A percentile compares a stretch with the other conserved stretches of the same genome.
These are phyloP conservation scores for Lagenidium sp. DNA, from an alignment of 352 stramenopile species.

Conservation along the genomic window DNA sequence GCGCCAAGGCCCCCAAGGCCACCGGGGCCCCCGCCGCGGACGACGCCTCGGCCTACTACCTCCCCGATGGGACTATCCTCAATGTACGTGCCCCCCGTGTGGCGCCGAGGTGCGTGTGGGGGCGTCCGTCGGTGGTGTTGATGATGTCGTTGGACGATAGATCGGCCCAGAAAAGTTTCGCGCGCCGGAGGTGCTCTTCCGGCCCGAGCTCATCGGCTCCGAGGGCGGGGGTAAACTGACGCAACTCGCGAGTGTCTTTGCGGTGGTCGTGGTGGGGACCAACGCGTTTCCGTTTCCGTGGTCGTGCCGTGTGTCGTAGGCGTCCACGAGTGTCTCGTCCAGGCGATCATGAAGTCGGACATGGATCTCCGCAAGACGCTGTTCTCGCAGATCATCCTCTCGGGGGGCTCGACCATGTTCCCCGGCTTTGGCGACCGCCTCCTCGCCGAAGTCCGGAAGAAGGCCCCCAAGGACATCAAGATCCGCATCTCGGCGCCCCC, in stretches of 20 bases:
- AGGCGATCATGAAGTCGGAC: slow-evolving; percentile 97
- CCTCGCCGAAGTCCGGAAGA: slow-evolving; percentile 89
- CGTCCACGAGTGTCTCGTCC: slow-evolving; percentile 83
- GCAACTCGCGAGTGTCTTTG: background rate
- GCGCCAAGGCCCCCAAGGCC: slow-evolving; percentile 30
- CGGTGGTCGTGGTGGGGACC: no score
- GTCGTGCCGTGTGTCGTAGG: no score
- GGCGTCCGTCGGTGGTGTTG: no score
- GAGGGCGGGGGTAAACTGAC: slow-evolving; percentile 25
- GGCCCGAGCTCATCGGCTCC: slow-evolving; percentile 54
- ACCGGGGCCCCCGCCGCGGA: slow-evolving; percentile 25
- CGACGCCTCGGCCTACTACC: slow-evolving; percentile 64
- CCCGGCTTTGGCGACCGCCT: slow-evolving; percentile 94
- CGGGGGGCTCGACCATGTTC: slow-evolving; percentile 93
- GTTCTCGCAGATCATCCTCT: slow-evolving; percentile 90
- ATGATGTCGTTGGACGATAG: slow-evolving; percentile 14
- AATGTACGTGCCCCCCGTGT: slow-evolving; percentile 51
- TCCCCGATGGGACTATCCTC: slow-evolving; percentile 78
- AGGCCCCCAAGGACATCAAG: slow-evolving; percentile 89
- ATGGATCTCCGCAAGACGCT: slow-evolving; percentile 94
- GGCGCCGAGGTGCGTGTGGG: background rate
- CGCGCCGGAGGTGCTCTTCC: slow-evolving; percentile 56
- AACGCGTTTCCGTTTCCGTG: no score
- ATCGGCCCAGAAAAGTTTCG: slow-evolving; percentile 57
- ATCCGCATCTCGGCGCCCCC: slow-evolving; percentile 95